Conservation (phyloP, 2,329 filamentous ascomycete species). For the Dryadomyces quercivorus region DNA sequence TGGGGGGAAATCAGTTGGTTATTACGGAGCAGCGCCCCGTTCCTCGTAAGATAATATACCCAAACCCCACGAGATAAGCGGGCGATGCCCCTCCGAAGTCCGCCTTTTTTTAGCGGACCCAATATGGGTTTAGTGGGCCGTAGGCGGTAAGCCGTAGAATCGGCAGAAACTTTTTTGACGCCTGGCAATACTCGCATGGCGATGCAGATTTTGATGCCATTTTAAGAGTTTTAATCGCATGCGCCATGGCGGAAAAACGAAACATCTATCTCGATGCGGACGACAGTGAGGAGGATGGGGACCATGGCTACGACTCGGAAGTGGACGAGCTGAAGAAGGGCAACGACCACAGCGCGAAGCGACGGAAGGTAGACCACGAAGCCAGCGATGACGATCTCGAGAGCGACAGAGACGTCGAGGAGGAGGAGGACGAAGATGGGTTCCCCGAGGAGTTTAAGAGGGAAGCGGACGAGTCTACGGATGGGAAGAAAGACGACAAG, state of each 20-base stretch:
- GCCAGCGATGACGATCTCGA: background rate
- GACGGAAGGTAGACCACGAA: constrained; percentile 44
- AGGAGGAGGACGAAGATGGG: background rate
- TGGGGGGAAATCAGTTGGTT: background rate
- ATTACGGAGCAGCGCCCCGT: background rate
- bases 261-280: constrained; percentile 58
- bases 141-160: background rate
- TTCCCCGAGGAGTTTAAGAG: background rate
- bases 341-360: constrained; percentile 39
- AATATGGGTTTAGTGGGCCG: background rate
- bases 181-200: too few relatives aligned
- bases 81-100: background rate
- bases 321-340: constrained; percentile 55
- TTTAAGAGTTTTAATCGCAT: too few relatives aligned
- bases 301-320: constrained; percentile 54
- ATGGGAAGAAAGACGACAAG: background rate
- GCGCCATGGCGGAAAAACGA: constrained; percentile 39
- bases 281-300: constrained; percentile 47
- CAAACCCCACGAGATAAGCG: background rate
- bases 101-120: background rate
- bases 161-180: constrained; percentile 7
- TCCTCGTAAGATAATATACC: too few relatives aligned
- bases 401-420: background rate
- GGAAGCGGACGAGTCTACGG: background rate
- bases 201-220: too few relatives aligned